phyloP scores from a whole-genome alignment of 2,329 filamentous ascomycete species.

The Epichloe sylvatica region DNA sequence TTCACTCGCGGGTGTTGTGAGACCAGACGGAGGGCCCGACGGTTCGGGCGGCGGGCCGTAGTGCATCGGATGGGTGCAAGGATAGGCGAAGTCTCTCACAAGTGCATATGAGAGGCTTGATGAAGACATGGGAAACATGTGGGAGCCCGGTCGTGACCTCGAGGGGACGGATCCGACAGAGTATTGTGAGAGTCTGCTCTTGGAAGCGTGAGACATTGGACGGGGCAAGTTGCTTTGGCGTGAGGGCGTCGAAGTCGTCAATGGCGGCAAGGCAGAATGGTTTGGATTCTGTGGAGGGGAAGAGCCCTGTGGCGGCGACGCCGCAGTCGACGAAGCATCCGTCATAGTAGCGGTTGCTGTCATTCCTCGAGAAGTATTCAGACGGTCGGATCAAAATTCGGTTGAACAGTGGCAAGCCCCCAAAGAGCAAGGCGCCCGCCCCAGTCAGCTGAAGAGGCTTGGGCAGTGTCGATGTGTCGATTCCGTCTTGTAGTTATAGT shows the following conservation, averaged over 20 bases:
- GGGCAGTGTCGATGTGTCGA: neutral
- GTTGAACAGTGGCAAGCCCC: neutral
- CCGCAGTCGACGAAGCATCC: constrained; percentile 38
- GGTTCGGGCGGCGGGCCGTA: constrained; percentile 79
- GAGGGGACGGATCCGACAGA: constrained; percentile 55
- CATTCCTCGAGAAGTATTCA: constrained; percentile 13
- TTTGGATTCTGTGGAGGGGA: constrained; percentile 34
- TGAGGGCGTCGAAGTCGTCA: constrained; percentile 42
- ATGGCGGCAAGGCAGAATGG: constrained; percentile 40
- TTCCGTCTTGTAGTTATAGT: neutral
- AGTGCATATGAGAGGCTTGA: constrained; percentile 78
- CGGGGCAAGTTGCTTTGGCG: constrained; percentile 47
- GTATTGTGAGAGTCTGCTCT: constrained; percentile 72
- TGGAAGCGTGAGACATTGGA: constrained; percentile 64
- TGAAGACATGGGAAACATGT: constrained; percentile 68
- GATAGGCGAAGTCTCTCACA: constrained; percentile 93
- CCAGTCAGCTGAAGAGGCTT: neutral
- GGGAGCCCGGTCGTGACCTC: constrained; percentile 67
- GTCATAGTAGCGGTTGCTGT: constrained; percentile 40
- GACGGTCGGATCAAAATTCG: neutral
- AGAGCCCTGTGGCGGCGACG: constrained; percentile 36
- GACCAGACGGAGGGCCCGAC: constrained; percentile 54
- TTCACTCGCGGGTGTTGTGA: constrained; percentile 77
- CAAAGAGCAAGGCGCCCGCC: neutral
- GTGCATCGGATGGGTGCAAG: constrained; percentile 68